A percentile compares a stretch with the other conserved stretches of the same genome.
These are phyloP conservation scores for Epichloe coenophiala DNA, from an alignment of 2,329 filamentous ascomycete genomes.

Conservation along the genomic window DNA sequence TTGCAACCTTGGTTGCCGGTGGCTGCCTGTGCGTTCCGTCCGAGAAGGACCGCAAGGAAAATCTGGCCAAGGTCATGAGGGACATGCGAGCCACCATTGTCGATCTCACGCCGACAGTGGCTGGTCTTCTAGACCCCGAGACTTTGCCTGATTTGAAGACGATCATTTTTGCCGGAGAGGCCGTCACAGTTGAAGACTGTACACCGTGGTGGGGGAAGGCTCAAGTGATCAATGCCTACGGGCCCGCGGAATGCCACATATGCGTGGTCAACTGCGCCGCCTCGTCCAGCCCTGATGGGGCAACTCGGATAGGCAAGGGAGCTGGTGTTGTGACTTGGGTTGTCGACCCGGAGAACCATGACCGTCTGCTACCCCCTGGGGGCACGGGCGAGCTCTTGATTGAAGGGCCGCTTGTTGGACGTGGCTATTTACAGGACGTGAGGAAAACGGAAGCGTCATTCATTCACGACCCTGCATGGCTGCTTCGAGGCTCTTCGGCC, in stretches of 20 bases:
- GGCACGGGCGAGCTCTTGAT: slow-evolving; percentile 1
- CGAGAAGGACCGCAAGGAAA: slow-evolving; percentile 1
- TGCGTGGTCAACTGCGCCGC: too few species aligned
- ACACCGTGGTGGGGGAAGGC: not conserved
- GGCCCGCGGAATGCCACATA: not conserved
- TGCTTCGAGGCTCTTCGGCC: slow-evolving; percentile 24
- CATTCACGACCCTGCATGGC: slow-evolving; percentile 40
- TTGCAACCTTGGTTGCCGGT: slow-evolving; percentile 2
- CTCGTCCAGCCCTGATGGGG: slow-evolving; percentile 24
- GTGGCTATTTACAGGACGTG: not conserved
- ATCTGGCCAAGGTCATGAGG: not conserved
- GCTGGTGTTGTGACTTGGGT: slow-evolving; percentile 1
- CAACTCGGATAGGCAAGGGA: not conserved
- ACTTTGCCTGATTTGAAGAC: not conserved
- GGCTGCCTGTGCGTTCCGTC: slow-evolving; percentile 6
- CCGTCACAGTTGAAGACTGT: not conserved
- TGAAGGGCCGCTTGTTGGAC: not conserved
- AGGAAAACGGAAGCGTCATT: slow-evolving; percentile 44
- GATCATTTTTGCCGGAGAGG: slow-evolving; percentile 1
- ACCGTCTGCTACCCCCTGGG: not conserved
- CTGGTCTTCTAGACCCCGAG: not conserved
- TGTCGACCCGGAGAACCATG: not conserved
- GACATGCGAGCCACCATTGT: not conserved
- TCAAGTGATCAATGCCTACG: not conserved
- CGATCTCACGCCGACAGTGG: not conserved